Percentiles rank a stretch among this genome's conserved stretches.
Evolutionary conservation across 805 yeast genomes (phyloP).

Genomic region (Saccharomycopsis fibuligera): DNA sequence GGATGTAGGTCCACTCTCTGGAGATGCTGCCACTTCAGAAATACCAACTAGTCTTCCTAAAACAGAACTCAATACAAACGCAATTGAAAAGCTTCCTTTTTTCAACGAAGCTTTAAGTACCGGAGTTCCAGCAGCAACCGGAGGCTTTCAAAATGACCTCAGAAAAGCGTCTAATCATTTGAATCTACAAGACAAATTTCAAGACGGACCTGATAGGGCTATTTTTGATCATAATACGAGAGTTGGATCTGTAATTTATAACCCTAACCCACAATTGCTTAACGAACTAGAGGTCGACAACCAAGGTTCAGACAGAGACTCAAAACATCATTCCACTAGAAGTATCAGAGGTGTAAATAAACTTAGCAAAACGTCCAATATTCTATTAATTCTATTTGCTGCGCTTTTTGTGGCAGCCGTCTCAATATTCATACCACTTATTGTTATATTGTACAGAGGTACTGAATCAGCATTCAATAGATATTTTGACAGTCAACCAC

Average conservation of each 20-base stretch:
- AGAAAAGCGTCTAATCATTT: no score
- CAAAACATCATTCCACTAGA: no score
- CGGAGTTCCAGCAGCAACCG: background rate
- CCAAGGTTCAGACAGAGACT: no score
- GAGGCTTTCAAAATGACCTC: no score
- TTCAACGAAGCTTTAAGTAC: slow-evolving; percentile 12
- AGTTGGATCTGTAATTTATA: no score
- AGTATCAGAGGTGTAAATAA: no score
- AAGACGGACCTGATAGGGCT: no score
- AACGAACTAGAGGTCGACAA: no score
- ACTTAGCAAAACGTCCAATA: background rate
- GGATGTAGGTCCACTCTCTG: background rate
- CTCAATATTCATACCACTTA: slow-evolving; percentile 15
- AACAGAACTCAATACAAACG: background rate
- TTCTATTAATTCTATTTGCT: slow-evolving; percentile 7
- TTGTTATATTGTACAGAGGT: slow-evolving; percentile 30
- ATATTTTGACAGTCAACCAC: slow-evolving; percentile 28
- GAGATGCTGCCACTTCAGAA: background rate
- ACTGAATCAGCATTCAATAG: slow-evolving; percentile 26
- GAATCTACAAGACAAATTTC: no score
- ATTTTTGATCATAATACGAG: no score
- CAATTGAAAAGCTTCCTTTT: slow-evolving; percentile 7
- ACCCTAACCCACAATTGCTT: no score
- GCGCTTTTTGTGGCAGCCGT: slow-evolving; percentile 5
- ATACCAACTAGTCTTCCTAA: slow-evolving; percentile 1